Percentiles rank a stretch among this genome's conserved stretches.
Conservation (phyloP, 2,329 filamentous ascomycete species). For the Aspergillus fumigatiaffinis region DNA sequence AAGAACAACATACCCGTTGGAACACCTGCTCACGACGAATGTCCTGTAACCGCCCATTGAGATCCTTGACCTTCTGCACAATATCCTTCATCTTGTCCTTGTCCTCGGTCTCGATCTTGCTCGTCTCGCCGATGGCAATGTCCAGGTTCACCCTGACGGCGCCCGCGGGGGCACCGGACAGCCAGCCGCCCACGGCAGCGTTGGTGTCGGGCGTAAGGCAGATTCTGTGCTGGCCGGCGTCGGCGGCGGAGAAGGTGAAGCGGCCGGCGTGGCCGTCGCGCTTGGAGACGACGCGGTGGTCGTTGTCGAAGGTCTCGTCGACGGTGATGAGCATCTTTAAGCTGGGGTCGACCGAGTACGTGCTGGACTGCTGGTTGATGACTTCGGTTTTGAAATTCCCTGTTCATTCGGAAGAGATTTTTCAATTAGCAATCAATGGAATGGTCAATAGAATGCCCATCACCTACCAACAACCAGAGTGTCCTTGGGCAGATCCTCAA, state of each 20-base stretch:
- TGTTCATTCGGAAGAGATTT: slow-evolving; percentile 25
- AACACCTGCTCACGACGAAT: slow-evolving; percentile 94
- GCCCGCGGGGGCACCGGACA: slow-evolving; percentile 64
- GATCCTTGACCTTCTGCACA: slow-evolving; percentile 78
- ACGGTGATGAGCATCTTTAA: slow-evolving; percentile 87
- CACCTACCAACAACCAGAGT: slow-evolving; percentile 81
- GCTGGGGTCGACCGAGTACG: slow-evolving; percentile 69
- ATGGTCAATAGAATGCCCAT: neutral
- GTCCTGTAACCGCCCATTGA: slow-evolving; percentile 82
- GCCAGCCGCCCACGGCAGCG: slow-evolving; percentile 66
- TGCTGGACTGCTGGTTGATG: slow-evolving; percentile 65
- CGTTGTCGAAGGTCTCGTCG: slow-evolving; percentile 94
- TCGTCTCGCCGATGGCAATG: slow-evolving; percentile 90
- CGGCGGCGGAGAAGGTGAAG: slow-evolving; percentile 93
- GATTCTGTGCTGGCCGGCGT: slow-evolving; percentile 91
- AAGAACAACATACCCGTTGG: slow-evolving; percentile 65
- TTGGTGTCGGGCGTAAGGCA: slow-evolving; percentile 86
- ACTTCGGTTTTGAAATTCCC: slow-evolving; percentile 84
- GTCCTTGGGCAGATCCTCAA: slow-evolving; percentile 95
- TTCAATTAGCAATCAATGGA: neutral
- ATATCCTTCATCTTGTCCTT: slow-evolving; percentile 91
- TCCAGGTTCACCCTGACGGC: slow-evolving; percentile 83
- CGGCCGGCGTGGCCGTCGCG: slow-evolving; percentile 70
- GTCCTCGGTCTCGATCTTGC: slow-evolving; percentile 87
- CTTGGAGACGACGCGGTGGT: slow-evolving; percentile 92